Base-by-base conservation (phyloP, 176 grass and related monocot genomes). In the Oryza punctata region DNA sequence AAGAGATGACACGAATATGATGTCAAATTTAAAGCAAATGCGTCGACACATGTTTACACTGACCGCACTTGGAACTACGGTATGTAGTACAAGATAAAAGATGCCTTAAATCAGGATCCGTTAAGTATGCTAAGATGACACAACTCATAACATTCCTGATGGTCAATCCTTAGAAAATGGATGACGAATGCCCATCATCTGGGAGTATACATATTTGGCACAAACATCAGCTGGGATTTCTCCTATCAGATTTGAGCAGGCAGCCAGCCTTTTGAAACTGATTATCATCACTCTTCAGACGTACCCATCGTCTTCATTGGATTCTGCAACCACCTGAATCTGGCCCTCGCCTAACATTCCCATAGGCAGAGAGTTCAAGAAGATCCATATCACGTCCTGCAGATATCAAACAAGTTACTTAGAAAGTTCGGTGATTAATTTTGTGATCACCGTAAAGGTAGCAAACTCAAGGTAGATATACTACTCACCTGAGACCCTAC, bases 301-400 rank as follows among this genome's bases (percentile, higher is more conserved):
- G 83, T 5, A 63, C 60, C 67, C 79, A 44, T 50, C n/a, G 7
- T 59, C 72, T 86, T 96, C 85, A 99, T 76, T 99, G 93, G 54
- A 99, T 99, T 80, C 94, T 99, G 81, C 96, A 99, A 52, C 93
- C 89, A 28, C 93, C 93, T 64, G 89, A 78, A 84, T 99, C 93
- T 33, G 93, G 93, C 5, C 66, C 96, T 77, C 78, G 85, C 67
- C 89, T 81, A 44, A 99, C 96, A 69, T 92, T 96, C 54, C 93
- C 96, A 92, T 89, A 96, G 59, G 91, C 91, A 16, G 96, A 99
- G 66, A 99, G 91, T 82, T 99, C 96, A 74, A 99, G 54, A 65
- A 96, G 85, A 92, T 99, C 96, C 96, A 96, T 95, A 29, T 99
- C 91, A 60, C 87, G 86, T 82, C 96, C 96, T 99, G 81, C 45